Conservation (phyloP, 179 eudicot genomes). For the Silene noctiflora region DNA sequence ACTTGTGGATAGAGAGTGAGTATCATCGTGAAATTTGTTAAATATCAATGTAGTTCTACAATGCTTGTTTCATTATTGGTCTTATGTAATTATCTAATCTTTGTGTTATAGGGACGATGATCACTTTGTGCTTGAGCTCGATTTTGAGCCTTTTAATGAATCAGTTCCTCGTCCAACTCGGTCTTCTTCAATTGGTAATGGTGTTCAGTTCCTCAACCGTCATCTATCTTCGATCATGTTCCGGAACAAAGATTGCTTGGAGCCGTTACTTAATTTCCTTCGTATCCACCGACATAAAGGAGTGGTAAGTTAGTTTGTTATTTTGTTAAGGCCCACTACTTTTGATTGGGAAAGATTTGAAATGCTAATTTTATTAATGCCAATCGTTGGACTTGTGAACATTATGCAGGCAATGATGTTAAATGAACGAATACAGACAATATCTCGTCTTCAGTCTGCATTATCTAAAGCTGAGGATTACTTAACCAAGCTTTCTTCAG, state of each 20-base stretch:
- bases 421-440: slow-evolving; percentile 56
- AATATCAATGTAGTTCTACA: neutral
- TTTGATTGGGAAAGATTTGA: neutral
- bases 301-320: slow-evolving; percentile 31
- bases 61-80: too few relatives aligned
- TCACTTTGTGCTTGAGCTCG: slow-evolving; percentile 69
- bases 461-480: slow-evolving; percentile 65
- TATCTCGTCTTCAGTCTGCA: slow-evolving; percentile 54
- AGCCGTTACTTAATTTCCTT: slow-evolving; percentile 67
- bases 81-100: neutral
- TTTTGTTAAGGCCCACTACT: neutral
- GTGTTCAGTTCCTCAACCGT: slow-evolving; percentile 77
- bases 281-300: slow-evolving; percentile 57
- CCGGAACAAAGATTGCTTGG: slow-evolving; percentile 64
- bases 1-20: slow-evolving; percentile 47
- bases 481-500: slow-evolving; percentile 39
- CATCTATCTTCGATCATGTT: slow-evolving; percentile 82
- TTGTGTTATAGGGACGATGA: slow-evolving; percentile 32
- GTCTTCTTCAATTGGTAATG: slow-evolving; percentile 79
- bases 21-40: slow-evolving; percentile 1
- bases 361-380: neutral
- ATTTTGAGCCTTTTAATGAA: slow-evolving; percentile 68
- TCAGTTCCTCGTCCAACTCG: slow-evolving; percentile 64
- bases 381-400: neutral
- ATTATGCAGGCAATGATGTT: slow-evolving; percentile 64